Base-by-base conservation (phyloP, 2,329 filamentous ascomycete genomes). In the Diaporthe australafricana region DNA sequence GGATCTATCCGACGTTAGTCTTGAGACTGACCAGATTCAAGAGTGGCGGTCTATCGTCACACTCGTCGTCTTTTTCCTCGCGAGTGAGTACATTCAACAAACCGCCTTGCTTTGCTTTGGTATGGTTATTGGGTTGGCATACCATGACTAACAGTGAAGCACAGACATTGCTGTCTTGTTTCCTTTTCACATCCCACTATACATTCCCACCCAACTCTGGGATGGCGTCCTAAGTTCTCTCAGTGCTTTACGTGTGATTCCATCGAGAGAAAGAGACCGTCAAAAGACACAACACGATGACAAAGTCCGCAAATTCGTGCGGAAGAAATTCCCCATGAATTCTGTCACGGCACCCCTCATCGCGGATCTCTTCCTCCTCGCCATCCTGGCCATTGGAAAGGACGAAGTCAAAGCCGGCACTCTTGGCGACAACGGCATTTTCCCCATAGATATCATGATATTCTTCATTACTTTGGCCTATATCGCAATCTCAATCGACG, bases 401-500 rank as follows among this genome's bases (percentile, higher is more conserved):
- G 75, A 87, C 70, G 92, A 94, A 80, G 91, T 94, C 0, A 83
- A 87, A n/a, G 92, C 89, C 76, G 92, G 92, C 2, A 93, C 90
- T 0, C 80, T 92, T 8, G 92, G 92, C 0, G 84, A 90, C 1
- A 83, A 92, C 76, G 84, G 90, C 76, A 94, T 94, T 75, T 84
- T 85, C 2, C 92, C 92, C 0, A 86, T 93, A 75, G 91, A 94
- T 73, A 93, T 94, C 73, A 93, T 94, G 90, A 82, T 86, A 20
- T 94, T 94, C 81, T 94, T 94, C 81, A 84, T 94, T 53, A 92
- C 91, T 0, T 79, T 93, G 53, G 92, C 92, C 2, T 94, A 94
- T 76, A 93, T 94, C 72, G 92, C 92, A 56, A 93, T 94, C 56
- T 94, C 92, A 0, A 93, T 94, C 72, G 92, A 94, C 75, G 92